Percentiles rank a stretch among this genome's conserved stretches.
phyloP scores from a whole-genome alignment of 352 stramenopile genomes.

The Phytophthora chlamydospora region DNA sequence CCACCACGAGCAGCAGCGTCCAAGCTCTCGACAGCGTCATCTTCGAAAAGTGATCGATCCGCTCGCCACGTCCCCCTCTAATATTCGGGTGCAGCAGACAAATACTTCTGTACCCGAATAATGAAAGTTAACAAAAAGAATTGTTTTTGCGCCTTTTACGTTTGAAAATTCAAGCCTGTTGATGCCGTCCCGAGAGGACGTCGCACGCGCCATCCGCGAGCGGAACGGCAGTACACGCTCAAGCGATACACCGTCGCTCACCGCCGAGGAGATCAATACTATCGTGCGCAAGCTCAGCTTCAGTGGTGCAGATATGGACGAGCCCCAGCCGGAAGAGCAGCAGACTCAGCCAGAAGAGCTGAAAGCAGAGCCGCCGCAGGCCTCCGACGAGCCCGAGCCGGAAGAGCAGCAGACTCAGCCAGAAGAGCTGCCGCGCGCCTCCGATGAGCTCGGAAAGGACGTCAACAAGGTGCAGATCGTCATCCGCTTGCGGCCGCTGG shows the following conservation, averaged over 20 bases:
- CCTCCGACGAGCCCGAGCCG: conserved; percentile 14
- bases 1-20: conserved; percentile 35
- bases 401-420: conserved; percentile 9
- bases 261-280: conserved; percentile 7
- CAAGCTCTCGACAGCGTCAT: conserved; percentile 18
- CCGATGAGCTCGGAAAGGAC: background rate
- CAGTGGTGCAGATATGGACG: conserved; percentile 46
- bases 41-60: conserved; percentile 6
- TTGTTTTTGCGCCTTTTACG: background rate
- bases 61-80: background rate
- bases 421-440: background rate
- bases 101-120: too few species aligned
- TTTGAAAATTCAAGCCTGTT: conserved; percentile 21
- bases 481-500: conserved; percentile 68
- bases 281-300: conserved; percentile 75
- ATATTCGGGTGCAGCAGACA: background rate
- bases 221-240: conserved; percentile 22
- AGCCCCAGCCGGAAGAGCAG: conserved; percentile 5
- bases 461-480: conserved; percentile 57
- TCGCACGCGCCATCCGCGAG: conserved; percentile 27
- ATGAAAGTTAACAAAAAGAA: too few species aligned
- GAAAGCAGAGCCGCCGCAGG: too few species aligned
- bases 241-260: conserved; percentile 23
- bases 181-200: conserved; percentile 25
- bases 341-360: background rate